Conservation (phyloP, 2,329 filamentous ascomycete species). For the Phyllosticta citribraziliensis region DNA sequence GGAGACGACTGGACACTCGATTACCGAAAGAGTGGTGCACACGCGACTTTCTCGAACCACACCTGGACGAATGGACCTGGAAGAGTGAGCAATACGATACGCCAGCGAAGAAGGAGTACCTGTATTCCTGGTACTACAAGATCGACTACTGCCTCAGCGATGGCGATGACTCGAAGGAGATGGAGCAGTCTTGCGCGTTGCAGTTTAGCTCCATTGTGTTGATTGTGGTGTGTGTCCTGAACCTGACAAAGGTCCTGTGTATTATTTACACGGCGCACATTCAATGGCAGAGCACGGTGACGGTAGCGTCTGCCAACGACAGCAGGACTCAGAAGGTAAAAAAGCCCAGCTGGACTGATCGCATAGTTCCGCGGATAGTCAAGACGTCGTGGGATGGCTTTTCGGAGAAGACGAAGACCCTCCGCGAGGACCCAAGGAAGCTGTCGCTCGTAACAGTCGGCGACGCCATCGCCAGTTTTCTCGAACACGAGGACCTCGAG, state of each 20-base stretch:
- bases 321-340: not conserved
- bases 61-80: not conserved
- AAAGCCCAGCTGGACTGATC: too few species aligned
- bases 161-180: not conserved
- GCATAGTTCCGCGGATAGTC: not conserved
- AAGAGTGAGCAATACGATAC: not conserved
- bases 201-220: not conserved
- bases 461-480: constrained; percentile 20
- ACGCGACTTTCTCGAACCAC: not conserved
- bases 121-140: not conserved
- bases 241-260: not conserved
- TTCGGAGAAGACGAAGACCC: not conserved
- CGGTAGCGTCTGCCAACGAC: too few species aligned
- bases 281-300: not conserved
- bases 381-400: not conserved
- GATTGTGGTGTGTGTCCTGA: not conserved
- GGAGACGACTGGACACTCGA: not conserved
- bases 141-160: constrained; percentile 5
- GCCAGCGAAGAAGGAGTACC: not conserved
- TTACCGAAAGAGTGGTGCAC: not conserved
- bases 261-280: not conserved
- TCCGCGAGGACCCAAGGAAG: not conserved
- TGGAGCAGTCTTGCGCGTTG: not conserved
- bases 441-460: constrained; percentile 15
- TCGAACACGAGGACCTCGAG: constrained; percentile 14